A percentile compares a stretch with the other conserved stretches of the same genome.
phyloP scores from a whole-genome alignment of 345 rosid genomes.

The Acer yangbiense region DNA sequence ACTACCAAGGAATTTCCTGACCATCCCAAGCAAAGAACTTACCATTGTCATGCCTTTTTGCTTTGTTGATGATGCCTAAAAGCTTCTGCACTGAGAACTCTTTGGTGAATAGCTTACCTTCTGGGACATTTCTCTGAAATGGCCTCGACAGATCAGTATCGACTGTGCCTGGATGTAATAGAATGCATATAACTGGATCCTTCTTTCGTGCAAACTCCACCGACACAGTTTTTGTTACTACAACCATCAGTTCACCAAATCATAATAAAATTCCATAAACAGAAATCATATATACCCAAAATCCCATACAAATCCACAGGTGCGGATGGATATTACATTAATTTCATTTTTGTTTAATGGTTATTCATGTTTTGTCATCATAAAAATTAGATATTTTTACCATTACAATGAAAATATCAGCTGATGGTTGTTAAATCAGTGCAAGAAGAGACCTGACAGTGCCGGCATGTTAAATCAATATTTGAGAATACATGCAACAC shows the following conservation, averaged over 20 bases:
- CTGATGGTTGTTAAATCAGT: neutral
- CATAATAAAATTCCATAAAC: neutral
- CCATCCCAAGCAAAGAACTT: constrained; percentile 98
- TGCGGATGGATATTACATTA: too few relatives aligned
- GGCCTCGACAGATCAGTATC: constrained; percentile 92
- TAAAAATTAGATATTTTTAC: too few relatives aligned
- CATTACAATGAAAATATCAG: neutral
- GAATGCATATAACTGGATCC: constrained; percentile 77
- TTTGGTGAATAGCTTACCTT: constrained; percentile 79
- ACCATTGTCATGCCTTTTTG: constrained; percentile 70
- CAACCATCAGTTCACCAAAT: constrained; percentile 22
- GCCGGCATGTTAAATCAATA: neutral
- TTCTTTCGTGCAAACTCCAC: constrained; percentile 76
- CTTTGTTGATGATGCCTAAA: constrained; percentile 58
- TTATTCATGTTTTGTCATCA: too few relatives aligned
- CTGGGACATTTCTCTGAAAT: constrained; percentile 79
- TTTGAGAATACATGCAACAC: too few relatives aligned
- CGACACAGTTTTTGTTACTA: constrained; percentile 72
- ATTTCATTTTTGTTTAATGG: too few relatives aligned
- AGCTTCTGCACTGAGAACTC: constrained; percentile 82
- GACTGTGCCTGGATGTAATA: constrained; percentile 94
- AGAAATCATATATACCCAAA: neutral
- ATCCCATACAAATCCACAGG: neutral
- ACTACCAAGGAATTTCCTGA: constrained; percentile 82
- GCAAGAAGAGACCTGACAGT: neutral